A percentile compares a stretch with the other conserved stretches of the same genome.
Conservation (phyloP, 2,329 filamentous ascomycete genomes). For the Monosporascus sp. region DNA sequence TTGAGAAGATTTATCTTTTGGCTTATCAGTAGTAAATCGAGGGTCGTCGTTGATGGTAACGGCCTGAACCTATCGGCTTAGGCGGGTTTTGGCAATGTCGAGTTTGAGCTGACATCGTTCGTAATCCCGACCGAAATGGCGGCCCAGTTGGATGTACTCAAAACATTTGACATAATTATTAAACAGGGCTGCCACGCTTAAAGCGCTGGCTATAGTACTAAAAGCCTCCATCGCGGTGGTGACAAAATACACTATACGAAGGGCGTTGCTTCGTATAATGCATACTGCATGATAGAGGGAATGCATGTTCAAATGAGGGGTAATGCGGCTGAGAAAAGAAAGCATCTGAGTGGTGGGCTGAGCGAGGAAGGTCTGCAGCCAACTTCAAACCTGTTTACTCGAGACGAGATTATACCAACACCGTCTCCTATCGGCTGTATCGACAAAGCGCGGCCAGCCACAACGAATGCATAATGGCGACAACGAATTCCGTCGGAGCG, state of each 20-base stretch:
- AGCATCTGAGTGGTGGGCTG: conserved; percentile 1
- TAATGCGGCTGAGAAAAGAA: conserved; percentile 1
- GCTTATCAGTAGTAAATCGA: conserved; percentile 11
- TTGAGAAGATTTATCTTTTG: conserved; percentile 8
- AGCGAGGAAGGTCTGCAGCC: neutral
- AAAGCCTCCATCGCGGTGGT: conserved; percentile 19
- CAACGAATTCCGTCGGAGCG: neutral
- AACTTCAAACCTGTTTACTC: neutral
- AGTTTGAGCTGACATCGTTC: conserved; percentile 28
- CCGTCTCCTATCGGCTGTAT: neutral
- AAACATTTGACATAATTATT: conserved; percentile 35
- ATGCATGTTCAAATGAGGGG: conserved; percentile 1
- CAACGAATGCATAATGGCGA: neutral
- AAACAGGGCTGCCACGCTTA: conserved; percentile 31
- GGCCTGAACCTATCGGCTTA: conserved; percentile 31
- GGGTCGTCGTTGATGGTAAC: conserved; percentile 24
- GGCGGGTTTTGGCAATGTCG: conserved; percentile 23
- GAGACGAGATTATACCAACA: neutral
- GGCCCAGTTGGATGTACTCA: conserved; percentile 33
- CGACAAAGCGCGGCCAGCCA: neutral
- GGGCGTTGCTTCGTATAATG: neutral
- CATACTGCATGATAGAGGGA: neutral
- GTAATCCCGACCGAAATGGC: conserved; percentile 28
- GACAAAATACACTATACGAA: neutral
- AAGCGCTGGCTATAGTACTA: conserved; percentile 20